Evolutionary conservation across 2,329 filamentous ascomycete species (phyloP).

Genomic region (Dactylellina leptospora): DNA sequence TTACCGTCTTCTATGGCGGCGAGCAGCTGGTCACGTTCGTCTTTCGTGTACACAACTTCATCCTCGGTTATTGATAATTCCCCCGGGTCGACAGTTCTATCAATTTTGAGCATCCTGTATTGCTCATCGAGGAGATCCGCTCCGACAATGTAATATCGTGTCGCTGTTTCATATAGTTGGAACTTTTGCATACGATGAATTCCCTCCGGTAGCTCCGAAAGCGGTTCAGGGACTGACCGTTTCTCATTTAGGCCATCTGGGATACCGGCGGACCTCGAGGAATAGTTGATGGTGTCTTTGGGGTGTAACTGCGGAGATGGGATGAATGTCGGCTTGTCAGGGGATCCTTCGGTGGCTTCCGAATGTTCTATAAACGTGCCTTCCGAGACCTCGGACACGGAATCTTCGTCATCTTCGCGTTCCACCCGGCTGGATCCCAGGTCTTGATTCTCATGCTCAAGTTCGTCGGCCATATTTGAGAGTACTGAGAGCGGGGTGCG

Average conservation of each 20-base stretch:
- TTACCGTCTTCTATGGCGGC: slow-evolving; percentile 96
- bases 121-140: slow-evolving; percentile 87
- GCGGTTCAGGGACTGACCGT: slow-evolving; percentile 15
- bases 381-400: slow-evolving; percentile 37
- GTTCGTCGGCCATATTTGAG: slow-evolving; percentile 26
- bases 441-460: slow-evolving; percentile 21
- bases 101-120: slow-evolving; percentile 93
- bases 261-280: slow-evolving; percentile 1
- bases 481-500: too few relatives aligned
- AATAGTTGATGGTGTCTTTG: slow-evolving; percentile 25
- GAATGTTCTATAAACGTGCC: slow-evolving; percentile 43
- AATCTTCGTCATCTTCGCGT: slow-evolving; percentile 11
- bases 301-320: slow-evolving; percentile 43
- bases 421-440: background rate
- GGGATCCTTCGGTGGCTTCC: slow-evolving; percentile 8
- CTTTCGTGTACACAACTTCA: slow-evolving; percentile 90
- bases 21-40: slow-evolving; percentile 90
- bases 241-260: slow-evolving; percentile 26
- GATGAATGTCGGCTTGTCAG: slow-evolving; percentile 32
- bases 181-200: slow-evolving; percentile 86
- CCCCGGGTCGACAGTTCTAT: slow-evolving; percentile 80
- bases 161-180: slow-evolving; percentile 94
- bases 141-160: slow-evolving; percentile 91
- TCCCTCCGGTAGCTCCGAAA: slow-evolving; percentile 58
- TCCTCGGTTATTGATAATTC: slow-evolving; percentile 89